Conservation (phyloP, 306 rosid species). For the Echinosophora koreensis region DNA sequence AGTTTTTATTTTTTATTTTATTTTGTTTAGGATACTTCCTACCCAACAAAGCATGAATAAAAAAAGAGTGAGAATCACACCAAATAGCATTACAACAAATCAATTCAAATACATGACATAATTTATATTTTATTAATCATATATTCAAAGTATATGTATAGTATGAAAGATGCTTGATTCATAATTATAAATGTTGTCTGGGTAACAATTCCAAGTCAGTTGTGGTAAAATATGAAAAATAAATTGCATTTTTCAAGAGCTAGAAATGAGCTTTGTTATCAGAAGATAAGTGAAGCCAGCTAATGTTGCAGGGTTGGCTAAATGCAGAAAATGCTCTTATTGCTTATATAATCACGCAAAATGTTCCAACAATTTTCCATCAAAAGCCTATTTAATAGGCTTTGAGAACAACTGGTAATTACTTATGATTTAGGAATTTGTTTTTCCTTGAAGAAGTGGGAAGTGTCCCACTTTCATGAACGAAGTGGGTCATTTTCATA, state of each 20-base stretch:
- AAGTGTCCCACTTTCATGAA: neutral
- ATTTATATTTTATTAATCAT: too few species aligned
- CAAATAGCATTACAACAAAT: too few species aligned
- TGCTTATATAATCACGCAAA: neutral
- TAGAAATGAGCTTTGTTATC: neutral
- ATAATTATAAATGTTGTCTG: neutral
- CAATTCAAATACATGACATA: too few species aligned
- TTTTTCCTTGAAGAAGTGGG: neutral
- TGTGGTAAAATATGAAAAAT: neutral
- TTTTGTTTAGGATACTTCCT: too few species aligned
- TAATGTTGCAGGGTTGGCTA: neutral
- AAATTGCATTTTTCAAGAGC: neutral
- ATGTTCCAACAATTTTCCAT: neutral
- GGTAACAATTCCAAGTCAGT: neutral
- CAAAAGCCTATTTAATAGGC: neutral
- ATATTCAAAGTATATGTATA: too few species aligned
- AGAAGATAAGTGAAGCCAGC: neutral
- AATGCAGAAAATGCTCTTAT: neutral
- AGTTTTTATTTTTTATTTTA: too few species aligned
- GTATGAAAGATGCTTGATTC: too few species aligned
- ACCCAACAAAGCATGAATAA: too few species aligned
- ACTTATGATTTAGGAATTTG: too few species aligned
- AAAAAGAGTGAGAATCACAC: too few species aligned
- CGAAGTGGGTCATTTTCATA: neutral
- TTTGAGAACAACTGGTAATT: neutral